These are phyloP conservation scores for Cercospora zeina DNA, from an alignment of 2,329 filamentous ascomycete species.

Conservation along the genomic window DNA sequence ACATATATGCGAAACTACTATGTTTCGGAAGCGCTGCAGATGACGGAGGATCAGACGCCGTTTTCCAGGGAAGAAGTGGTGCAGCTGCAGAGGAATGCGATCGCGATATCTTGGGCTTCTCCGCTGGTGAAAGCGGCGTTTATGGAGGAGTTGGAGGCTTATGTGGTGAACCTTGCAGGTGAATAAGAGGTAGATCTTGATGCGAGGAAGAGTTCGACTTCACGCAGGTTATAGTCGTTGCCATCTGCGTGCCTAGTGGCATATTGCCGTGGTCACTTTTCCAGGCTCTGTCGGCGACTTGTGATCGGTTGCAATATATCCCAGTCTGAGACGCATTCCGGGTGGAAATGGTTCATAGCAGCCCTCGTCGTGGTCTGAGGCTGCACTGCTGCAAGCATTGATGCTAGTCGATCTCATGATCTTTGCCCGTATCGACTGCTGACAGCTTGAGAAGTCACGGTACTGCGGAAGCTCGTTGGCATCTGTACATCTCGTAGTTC, in stretches of 20 bases:
- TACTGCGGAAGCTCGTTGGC: no score
- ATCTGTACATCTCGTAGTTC: no score
- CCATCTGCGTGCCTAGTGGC: no score
- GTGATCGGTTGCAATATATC: no score
- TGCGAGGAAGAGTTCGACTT: not conserved
- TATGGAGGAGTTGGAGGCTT: conserved; percentile 19
- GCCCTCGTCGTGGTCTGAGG: not conserved
- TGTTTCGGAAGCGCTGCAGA: conserved; percentile 52
- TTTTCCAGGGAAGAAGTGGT: conserved; percentile 50
- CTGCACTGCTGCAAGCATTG: not conserved
- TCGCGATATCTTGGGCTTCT: conserved; percentile 53
- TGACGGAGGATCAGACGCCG: conserved; percentile 46
- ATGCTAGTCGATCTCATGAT: not conserved
- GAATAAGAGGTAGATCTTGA: not conserved
- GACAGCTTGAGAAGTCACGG: not conserved
- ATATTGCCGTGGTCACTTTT: no score
- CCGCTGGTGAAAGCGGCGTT: conserved; percentile 41
- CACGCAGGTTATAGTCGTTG: no score
- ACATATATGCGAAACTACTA: conserved; percentile 55
- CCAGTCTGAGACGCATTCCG: no score
- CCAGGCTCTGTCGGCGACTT: no score
- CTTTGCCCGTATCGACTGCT: not conserved
- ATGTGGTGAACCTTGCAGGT: not conserved
- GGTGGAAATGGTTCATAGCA: no score
- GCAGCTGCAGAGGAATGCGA: conserved; percentile 45